Base-by-base conservation (phyloP, 306 rosid genomes). In the Datisca glomerata region DNA sequence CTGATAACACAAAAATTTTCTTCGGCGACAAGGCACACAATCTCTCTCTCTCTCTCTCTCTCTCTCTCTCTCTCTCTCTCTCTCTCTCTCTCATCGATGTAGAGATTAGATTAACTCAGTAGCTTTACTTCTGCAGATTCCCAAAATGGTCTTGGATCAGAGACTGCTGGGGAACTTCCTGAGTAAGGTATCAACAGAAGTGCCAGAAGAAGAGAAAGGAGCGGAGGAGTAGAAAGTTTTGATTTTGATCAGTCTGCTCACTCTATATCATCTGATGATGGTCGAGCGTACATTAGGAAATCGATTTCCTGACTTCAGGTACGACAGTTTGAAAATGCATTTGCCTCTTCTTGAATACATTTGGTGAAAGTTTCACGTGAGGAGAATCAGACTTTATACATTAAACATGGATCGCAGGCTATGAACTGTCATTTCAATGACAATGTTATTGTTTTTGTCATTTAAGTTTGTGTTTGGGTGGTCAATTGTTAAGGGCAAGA, bases 1-100 rank as follows among this genome's bases (percentile, higher is more conserved):
- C 97, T 46, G 65, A 68, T 48, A 80, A 89, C 27, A 84, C 95
- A 2, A 80, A 84, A 56, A 89, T 89, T 53, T 89, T 89, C 86
- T 89, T 89, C 21, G 97, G 97, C 17, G 93, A 89, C 23, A 89
- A 89, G 97, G 97, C 73, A 53, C 46, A 46, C 19, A 35, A 32
- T 7, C 18, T 37, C 7, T 31, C 45, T 51, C 37, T 38, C 21
- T 35, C 15, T 22, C 43, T 38, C 13, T 14, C 51, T 17, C 29
- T 48, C 46, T 47, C 19, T 29, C 47, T 17, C 18, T 63, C 40
- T 33, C 23, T 50, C 18, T 38, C 41, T 19, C 20, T 27, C 6
- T 25, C 10, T 13, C 18, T 10, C 23, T 13, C n/a, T 3, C 20
- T 18, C 14, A 22, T 17, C 3, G 7, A 5, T 15, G 12, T 51